Conservation (phyloP, 2,329 filamentous ascomycete species). For the Nothophoma quercina region DNA sequence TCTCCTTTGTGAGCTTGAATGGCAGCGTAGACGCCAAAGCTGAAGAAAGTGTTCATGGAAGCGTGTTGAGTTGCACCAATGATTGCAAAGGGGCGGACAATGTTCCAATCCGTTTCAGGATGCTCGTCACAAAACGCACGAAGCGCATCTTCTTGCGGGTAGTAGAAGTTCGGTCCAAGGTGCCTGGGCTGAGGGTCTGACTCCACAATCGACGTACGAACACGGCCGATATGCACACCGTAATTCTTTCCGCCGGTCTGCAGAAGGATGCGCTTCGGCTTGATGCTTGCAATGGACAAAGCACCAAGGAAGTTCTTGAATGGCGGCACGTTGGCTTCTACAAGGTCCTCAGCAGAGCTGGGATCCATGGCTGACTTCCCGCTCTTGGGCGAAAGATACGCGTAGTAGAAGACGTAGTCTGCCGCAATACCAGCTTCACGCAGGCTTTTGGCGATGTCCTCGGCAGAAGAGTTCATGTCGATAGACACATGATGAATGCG, state of each 20-base stretch:
- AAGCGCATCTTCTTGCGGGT: conserved; percentile 21
- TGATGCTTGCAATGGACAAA: conserved; percentile 10
- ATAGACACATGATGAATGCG: conserved; percentile 22
- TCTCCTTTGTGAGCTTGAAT: conserved; percentile 20
- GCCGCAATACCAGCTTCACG: neutral
- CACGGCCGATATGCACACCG: conserved; percentile 21
- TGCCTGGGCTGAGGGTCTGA: conserved; percentile 25
- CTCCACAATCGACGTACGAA: conserved; percentile 15
- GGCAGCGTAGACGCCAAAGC: conserved; percentile 18
- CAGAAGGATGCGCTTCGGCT: conserved; percentile 21
- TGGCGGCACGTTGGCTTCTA: conserved; percentile 17
- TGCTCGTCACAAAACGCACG: conserved; percentile 8
- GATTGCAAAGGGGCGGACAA: conserved; percentile 13
- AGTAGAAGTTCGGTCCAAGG: conserved; percentile 25
- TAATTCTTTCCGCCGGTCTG: conserved; percentile 24
- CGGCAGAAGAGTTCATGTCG: conserved; percentile 12
- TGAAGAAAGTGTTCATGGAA: conserved; percentile 21
- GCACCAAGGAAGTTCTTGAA: conserved; percentile 20
- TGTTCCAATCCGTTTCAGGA: conserved; percentile 18
- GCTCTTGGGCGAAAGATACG: conserved; percentile 18
- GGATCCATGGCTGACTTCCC: conserved; percentile 15
- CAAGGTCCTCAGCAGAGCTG: conserved; percentile 7
- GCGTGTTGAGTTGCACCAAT: conserved; percentile 13
- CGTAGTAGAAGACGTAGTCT: conserved; percentile 25
- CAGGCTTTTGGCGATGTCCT: conserved; percentile 14